Percentiles rank a stretch among this genome's conserved stretches.
phyloP scores from a whole-genome alignment of 1,284 basidiomycete genomes.

The Ustilago sp. region DNA sequence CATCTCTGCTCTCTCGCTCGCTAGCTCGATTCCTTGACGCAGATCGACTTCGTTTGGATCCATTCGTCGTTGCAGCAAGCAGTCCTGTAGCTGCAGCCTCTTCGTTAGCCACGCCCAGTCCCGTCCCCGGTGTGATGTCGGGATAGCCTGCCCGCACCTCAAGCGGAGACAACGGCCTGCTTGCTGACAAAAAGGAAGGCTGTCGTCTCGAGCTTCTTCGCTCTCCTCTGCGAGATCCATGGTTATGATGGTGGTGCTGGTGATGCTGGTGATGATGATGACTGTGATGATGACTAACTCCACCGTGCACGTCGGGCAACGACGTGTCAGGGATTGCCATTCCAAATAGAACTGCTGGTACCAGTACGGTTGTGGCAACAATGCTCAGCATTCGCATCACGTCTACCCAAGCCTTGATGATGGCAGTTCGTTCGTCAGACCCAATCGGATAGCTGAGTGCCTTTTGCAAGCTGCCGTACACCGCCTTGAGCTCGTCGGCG shows the following conservation, averaged over 20 bases:
- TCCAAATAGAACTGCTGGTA: constrained; percentile 62
- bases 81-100: constrained; percentile 16
- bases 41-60: constrained; percentile 35
- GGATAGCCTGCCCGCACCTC: constrained; percentile 35
- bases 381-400: constrained; percentile 66
- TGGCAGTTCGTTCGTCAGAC: constrained; percentile 58
- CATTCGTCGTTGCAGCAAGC: constrained; percentile 9
- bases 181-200: constrained; percentile 35
- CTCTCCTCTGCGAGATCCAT: constrained; percentile 33
- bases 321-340: constrained; percentile 57
- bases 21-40: constrained; percentile 26
- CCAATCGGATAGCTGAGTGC: constrained; percentile 68
- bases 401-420: constrained; percentile 67
- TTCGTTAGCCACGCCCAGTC: constrained; percentile 17
- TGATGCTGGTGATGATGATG: constrained; percentile 26
- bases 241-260: constrained; percentile 17
- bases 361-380: constrained; percentile 55
- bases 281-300: constrained; percentile 19
- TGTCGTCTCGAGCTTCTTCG: constrained; percentile 25
- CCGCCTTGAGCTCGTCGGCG: constrained; percentile 53
- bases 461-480: constrained; percentile 65
- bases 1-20: constrained; percentile 20
- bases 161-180: constrained; percentile 37
- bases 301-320: constrained; percentile 51
- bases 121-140: constrained; percentile 29